A percentile compares a stretch with the other conserved stretches of the same genome.
Evolutionary conservation across 2,329 filamentous ascomycete species (phyloP).

Genomic region (Sclerotinia minor): DNA sequence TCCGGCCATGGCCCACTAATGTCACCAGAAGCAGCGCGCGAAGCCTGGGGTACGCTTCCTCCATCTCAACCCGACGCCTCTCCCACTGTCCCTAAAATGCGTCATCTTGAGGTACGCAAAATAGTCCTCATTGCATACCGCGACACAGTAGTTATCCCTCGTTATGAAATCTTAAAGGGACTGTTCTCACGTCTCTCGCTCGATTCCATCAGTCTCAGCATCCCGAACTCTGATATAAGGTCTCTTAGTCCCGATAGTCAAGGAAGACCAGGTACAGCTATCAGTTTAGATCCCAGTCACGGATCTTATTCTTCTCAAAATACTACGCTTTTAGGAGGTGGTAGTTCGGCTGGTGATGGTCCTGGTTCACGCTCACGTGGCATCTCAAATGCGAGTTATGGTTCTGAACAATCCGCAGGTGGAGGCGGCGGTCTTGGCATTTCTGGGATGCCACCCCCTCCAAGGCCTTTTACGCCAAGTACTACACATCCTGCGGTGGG

Average conservation of each 20-base stretch:
- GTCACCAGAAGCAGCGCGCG: constrained; percentile 73
- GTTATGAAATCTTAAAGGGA: constrained; percentile 83
- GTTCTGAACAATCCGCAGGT: constrained; percentile 42
- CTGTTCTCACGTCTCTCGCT: constrained; percentile 89
- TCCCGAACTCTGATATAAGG: constrained; percentile 47
- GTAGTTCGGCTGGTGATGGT: constrained; percentile 50
- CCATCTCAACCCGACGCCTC: constrained; percentile 44
- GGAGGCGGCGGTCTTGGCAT: constrained; percentile 31
- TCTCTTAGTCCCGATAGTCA: constrained; percentile 53
- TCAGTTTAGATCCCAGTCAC: constrained; percentile 71
- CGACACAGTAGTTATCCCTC: constrained; percentile 82
- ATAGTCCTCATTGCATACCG: constrained; percentile 86
- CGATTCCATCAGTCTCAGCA: constrained; percentile 59
- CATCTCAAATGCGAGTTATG: constrained; percentile 79
- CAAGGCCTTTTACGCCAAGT: constrained; percentile 39
- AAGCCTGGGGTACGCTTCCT: constrained; percentile 82
- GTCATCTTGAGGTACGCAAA: constrained; percentile 80
- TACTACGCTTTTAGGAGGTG: constrained; percentile 69
- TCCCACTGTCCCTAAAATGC: constrained; percentile 42
- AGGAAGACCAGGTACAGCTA: constrained; percentile 69
- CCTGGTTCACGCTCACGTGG: constrained; percentile 70
- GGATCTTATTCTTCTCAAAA: constrained; percentile 78
- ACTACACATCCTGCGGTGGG: constrained; percentile 33
- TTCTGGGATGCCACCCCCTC: constrained; percentile 36
- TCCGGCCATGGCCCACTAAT: constrained; percentile 80